Percentiles rank a stretch among this genome's conserved stretches.
Evolutionary conservation across 805 yeast species (phyloP).

Genomic region (Yarrowia deformans): DNA sequence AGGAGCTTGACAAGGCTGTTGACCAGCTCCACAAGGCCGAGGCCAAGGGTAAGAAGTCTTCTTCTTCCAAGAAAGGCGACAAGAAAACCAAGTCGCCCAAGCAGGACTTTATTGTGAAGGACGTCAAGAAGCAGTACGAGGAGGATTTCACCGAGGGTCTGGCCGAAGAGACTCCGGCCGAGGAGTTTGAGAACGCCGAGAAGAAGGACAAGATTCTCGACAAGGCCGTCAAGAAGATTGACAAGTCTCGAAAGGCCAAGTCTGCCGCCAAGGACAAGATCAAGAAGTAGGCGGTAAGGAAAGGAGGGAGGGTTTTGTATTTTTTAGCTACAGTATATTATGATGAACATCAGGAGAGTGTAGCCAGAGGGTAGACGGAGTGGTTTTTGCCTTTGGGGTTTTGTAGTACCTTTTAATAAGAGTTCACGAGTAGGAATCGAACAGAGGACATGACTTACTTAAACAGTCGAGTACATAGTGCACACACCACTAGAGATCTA

Average conservation of each 20-base stretch:
- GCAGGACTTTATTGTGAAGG: neutral
- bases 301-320: conserved; percentile 35
- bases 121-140: conserved; percentile 25
- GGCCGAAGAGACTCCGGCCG: neutral
- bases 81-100: too few species aligned
- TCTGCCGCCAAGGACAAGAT: conserved; percentile 17
- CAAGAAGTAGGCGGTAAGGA: conserved; percentile 31
- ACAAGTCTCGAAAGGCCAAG: conserved; percentile 33
- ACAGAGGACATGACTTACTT: too few species aligned
- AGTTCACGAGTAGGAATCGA: too few species aligned
- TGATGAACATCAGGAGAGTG: neutral
- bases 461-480: too few species aligned
- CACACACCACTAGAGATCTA: too few species aligned
- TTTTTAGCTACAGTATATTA: neutral
- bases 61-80: too few species aligned
- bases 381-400: too few species aligned
- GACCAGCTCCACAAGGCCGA: conserved; percentile 6
- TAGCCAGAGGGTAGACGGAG: too few species aligned
- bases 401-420: too few species aligned
- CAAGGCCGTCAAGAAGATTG: conserved; percentile 23
- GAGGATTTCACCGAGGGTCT: conserved; percentile 3
- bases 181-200: conserved; percentile 35
- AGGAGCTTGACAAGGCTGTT: neutral
- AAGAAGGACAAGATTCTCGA: conserved; percentile 38
- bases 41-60: conserved; percentile 6